Percentiles rank a stretch among this genome's conserved stretches.
phyloP scores from a whole-genome alignment of 495 filamentous ascomycete genomes.

The Penicilliopsis zonata region DNA sequence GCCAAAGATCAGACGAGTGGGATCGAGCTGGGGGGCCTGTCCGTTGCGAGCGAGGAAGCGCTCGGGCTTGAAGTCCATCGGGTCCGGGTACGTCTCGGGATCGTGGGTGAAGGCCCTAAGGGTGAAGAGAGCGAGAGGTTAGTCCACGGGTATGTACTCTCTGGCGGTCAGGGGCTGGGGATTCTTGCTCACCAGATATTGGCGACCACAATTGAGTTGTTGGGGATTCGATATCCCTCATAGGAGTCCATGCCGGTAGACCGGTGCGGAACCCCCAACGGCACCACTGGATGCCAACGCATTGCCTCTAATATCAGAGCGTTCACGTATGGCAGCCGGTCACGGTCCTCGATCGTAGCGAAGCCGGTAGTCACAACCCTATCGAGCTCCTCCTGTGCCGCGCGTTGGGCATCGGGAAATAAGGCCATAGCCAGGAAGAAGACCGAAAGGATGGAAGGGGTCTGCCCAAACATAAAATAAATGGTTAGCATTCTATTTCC shows the following conservation, averaged over 20 bases:
- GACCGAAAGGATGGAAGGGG: slow-evolving; percentile 14
- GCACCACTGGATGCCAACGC: slow-evolving; percentile 31
- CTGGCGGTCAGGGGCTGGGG: too few species aligned
- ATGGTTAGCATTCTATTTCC: too few species aligned
- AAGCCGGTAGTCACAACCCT: slow-evolving; percentile 26
- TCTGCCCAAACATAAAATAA: slow-evolving; percentile 7
- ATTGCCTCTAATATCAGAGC: slow-evolving; percentile 30
- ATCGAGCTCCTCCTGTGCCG: slow-evolving; percentile 49
- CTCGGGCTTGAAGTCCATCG: slow-evolving; percentile 24
- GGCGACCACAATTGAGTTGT: slow-evolving; percentile 29
- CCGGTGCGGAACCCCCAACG: slow-evolving; percentile 42
- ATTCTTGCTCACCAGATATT: slow-evolving; percentile 29
- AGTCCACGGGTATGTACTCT: too few species aligned
- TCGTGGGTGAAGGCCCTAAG: slow-evolving; percentile 22
- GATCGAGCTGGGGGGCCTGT: slow-evolving; percentile 17
- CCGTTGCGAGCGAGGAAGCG: slow-evolving; percentile 14
- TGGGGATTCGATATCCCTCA: slow-evolving; percentile 39
- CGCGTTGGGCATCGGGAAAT: slow-evolving; percentile 36
- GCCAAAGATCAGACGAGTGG: slow-evolving; percentile 17
- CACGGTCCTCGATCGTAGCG: slow-evolving; percentile 15
- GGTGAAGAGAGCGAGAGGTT: background rate
- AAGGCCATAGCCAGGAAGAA: slow-evolving; percentile 38
- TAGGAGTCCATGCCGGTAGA: slow-evolving; percentile 40
- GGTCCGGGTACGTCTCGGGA: slow-evolving; percentile 17
- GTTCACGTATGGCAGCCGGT: slow-evolving; percentile 27